phyloP scores from a whole-genome alignment of 1,284 basidiomycete species.

The Heliocybe sulcata region DNA sequence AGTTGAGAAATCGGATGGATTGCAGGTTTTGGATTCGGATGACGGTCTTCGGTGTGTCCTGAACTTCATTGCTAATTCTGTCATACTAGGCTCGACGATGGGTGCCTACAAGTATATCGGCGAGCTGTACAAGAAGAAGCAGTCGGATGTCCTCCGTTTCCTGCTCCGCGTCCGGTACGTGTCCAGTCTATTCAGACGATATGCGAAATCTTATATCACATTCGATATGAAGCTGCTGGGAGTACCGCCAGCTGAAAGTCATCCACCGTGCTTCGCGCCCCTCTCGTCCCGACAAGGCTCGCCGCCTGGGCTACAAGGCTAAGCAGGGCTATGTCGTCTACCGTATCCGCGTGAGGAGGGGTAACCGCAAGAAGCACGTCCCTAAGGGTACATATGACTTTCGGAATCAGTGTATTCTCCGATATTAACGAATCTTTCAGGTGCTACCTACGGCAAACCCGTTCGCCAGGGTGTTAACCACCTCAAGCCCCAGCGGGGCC shows the following conservation, averaged over 20 bases:
- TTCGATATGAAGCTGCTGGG: conserved; percentile 78
- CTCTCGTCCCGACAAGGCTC: conserved; percentile 98
- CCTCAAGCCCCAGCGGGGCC: conserved; percentile 94
- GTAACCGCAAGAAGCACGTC: conserved; percentile 99
- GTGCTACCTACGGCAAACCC: conserved; percentile 98
- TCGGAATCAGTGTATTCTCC: background rate
- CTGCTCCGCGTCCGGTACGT: conserved; percentile 91
- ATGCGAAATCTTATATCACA: background rate
- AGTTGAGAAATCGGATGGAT: background rate
- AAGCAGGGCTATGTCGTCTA: conserved; percentile 99
- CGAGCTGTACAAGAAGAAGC: conserved; percentile 95
- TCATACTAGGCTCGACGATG: conserved; percentile 37
- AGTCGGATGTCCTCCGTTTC: conserved; percentile 97
- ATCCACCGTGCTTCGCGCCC: conserved; percentile 97
- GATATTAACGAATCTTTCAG: conserved; percentile 26
- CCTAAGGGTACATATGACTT: conserved; percentile 71
- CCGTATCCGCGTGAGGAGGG: conserved; percentile 94
- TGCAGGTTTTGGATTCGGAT: background rate
- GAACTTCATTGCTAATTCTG: conserved; percentile 3
- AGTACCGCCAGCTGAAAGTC: conserved; percentile 97
- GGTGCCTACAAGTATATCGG: conserved; percentile 97
- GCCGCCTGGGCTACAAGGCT: conserved; percentile 98
- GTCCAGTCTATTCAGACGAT: background rate
- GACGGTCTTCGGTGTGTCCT: background rate
- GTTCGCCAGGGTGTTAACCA: conserved; percentile 99